phyloP scores from a whole-genome alignment of 2,329 filamentous ascomycete genomes.

The Diaporthe destruens region DNA sequence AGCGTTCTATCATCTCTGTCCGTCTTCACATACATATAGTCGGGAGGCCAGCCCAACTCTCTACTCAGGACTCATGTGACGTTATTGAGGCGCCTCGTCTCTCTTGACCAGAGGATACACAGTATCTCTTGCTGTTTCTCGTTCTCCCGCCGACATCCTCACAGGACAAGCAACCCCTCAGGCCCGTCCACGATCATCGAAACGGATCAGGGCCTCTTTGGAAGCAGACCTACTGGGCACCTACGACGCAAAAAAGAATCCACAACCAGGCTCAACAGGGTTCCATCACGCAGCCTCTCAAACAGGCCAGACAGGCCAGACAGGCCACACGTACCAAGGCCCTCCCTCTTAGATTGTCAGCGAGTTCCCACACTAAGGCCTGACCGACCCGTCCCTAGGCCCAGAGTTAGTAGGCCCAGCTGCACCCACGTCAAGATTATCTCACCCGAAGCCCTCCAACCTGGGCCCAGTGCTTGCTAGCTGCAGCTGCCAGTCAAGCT shows the following conservation, averaged over 20 bases:
- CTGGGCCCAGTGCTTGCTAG: background rate
- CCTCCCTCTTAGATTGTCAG: background rate
- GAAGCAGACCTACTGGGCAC: background rate
- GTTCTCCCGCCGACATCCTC: background rate
- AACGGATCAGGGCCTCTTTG: no score
- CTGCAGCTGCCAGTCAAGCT: background rate
- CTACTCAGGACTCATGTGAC: background rate
- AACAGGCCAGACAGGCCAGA: constrained; percentile 24
- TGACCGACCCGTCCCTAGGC: constrained; percentile 16
- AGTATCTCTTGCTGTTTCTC: background rate
- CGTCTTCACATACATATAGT: background rate
- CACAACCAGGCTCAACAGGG: background rate
- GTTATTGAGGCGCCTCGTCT: constrained; percentile 13
- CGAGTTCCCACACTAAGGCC: constrained; percentile 11
- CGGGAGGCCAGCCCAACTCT: background rate
- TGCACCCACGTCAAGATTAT: constrained; percentile 28
- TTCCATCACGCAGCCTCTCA: constrained; percentile 17
- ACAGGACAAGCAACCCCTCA: background rate
- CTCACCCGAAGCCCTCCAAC: background rate
- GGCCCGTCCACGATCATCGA: background rate
- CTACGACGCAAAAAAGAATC: background rate
- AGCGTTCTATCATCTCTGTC: background rate
- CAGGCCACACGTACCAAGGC: constrained; percentile 6
- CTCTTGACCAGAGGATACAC: constrained; percentile 11
- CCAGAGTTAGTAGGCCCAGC: background rate